Evolutionary conservation across 2,329 filamentous ascomycete species (phyloP), one percentile per base, ranked within the genome.

Genomic region (Talaromyces rugulosus): DNA sequence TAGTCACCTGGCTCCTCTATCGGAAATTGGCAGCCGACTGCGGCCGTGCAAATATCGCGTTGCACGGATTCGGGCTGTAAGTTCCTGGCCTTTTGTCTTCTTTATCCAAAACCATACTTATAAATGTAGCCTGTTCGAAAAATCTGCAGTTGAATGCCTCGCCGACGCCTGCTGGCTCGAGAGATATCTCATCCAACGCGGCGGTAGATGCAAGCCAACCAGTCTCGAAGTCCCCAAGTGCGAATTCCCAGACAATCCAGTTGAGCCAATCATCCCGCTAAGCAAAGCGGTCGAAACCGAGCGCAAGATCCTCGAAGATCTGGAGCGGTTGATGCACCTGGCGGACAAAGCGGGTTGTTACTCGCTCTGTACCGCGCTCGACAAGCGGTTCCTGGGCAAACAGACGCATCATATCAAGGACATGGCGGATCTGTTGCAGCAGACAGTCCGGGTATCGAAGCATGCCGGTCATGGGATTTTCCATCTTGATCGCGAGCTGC

Each of bases 11-110:
- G 68, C 54, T 70, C 16, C 67, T 70, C 62, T 70, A 60, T 56
- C 66, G 68, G 30, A 70, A 70, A 58, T 60, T 70, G 40, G 65
- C 64, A 18, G 61, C 63, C 2, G 68, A 70, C 56, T 69, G 67
- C 53, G 58, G 53, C 34, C 65, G 67, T 14, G 58, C 64, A 27
- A 70, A 70, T 36, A 47, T 70, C 31, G 36, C 64, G 5, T 62
- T 70, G 52, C 68, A 69, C 31, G 68, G 68, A 18, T 70, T 68
- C 36, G 58, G 61, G 23, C 64, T 69, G 67, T 69, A 64, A 27
- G 62, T 61, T 50, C 23, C 23, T 23, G 23, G 23, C 23, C 23
- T 23, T 40, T 18, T 31, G 27, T 14, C 8, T 18, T 6, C 6
- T 50, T 30, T 28, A 2, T 47, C 7, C 9, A 8, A 12, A 7